Evolutionary conservation across 2,329 filamentous ascomycete species (phyloP), one percentile per base, ranked within the genome.

Genomic region (Acrocalymma vagum): DNA sequence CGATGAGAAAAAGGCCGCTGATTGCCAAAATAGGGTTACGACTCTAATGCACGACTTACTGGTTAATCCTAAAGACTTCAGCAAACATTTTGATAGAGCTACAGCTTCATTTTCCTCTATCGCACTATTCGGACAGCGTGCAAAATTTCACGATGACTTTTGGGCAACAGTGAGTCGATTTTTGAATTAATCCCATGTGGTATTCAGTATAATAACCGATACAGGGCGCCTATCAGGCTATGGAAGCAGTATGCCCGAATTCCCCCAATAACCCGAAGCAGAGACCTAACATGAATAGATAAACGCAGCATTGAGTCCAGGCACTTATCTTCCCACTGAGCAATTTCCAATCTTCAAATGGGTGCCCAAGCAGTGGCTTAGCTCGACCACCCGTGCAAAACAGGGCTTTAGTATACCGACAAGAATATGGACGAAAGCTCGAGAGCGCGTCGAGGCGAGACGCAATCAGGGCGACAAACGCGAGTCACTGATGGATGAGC

Each of bases 31-130:
- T 25, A 54, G 51, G 47, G 35, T 50, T 26, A 54, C 44, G 17
- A 52, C 51, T 9, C 31, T 60, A n/a, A 77, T 79, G 4, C 69
- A 71, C 26, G 73, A 78, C 43, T 53, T 79, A 9, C 63, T 80
- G 6, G 55, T 59, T 3, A 66, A 62, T 7, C 76, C 78, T 0
- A 55, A 66, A n/a, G 67, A 74, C 13, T 81, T 77, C 30, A 49
- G 38, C 29, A 56, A 47, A 14, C 53, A 55, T 32, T 14, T 60
- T 25, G 35, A 54, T 11, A 40, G 55, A 20, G 25, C 48, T 8
- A 58, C 42, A 39, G 54, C 52, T 38, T 60, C 57, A 10, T 46
- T 54, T 17, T 41, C 53, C 9, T 25, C 50, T 13, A 58, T 61
- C 40, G 37, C 42, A 11, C 24, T 59, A 3, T 58, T 40, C 36